Base-by-base conservation (phyloP, 2,329 filamentous ascomycete genomes). In the Colletotrichum sp. region DNA sequence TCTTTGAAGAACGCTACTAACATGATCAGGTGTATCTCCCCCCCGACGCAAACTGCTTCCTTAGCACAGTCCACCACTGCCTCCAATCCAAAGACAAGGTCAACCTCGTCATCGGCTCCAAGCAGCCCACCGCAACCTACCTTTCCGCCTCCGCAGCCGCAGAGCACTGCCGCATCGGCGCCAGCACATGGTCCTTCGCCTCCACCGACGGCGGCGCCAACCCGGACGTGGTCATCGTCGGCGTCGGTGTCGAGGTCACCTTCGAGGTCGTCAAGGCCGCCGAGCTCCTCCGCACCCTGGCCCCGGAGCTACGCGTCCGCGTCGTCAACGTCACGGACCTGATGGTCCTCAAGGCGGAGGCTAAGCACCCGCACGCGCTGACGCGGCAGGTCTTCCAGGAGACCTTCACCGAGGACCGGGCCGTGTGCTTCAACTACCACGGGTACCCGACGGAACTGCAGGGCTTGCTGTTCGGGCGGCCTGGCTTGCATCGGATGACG, bases 51-150 rank as follows among this genome's bases (percentile, higher is more conserved):
- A 94, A 94, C 80, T 93, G 91, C 55, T 93, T 94, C 83, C 86
- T 94, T 5, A 90, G 89, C n/a, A 94, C 92, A 0, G 80, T 93
- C 1, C 85, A 90, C 28, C 92, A 94, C 80, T 93, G 90, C 78
- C 84, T 94, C 12, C 83, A 87, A 44, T 93, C 91, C 2, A 91
- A 87, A 80, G 92, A 92, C 81, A 92, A 94, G 77, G 87, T 93
- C 77, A 94, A 94, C 80, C 86, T 94, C 5, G 91, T 94, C 87
- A 91, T 94, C 57, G 92, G 92, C 24, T 91, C 91, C 18, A 94
- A 94, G 81, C 92, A 94, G 80, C 91, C 91, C 0, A 92, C 91
- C 0, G 88, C 90, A 0, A 90, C 92, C 10, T 94, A 91, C 79
- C 86, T 94, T 3, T 88, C 87, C 1, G 81, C 88, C 0, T 86